Evolutionary conservation across 495 filamentous ascomycete species (phyloP), one percentile per base, ranked within the genome.

Genomic region (Daldinia loculata): DNA sequence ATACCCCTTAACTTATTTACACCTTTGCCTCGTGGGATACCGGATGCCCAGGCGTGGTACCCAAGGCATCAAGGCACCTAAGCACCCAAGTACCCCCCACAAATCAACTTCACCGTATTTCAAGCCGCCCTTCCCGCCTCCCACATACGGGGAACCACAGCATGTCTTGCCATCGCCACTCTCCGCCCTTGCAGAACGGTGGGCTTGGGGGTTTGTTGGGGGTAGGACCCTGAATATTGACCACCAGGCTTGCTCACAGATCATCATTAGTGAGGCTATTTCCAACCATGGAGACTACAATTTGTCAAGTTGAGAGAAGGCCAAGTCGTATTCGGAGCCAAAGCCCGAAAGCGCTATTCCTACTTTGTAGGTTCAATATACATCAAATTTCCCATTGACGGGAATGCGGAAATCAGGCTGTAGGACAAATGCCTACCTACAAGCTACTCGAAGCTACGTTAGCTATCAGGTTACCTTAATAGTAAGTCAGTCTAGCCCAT

Each of bases 51-150:
- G 43, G 7, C 17, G 43, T 48, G 43, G 19, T 17, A 48, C 43
- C 43, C 43, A 27, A 67, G 57, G 51, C 51, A 55, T 71, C 50
- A 32, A 48, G 43, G n/a, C 17, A 48, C 34, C 34, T 5, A 48
- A 17, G 0, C 17, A 48, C 17, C 43, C 43, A 48, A 48, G 19
- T 51, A 59, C 59, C 57, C 69, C 69, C 56, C 69, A 69, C 3
- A 36, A 69, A 71, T 71, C 69, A 71, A 53, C 63, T 61, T 71
- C 63, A 66, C 58, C 63, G 32, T 67, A 57, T 63, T 56, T 8
- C 43, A 67, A 63, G 32, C 51, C 52, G 58, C 52, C 14, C 9
- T 50, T 56, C 30, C 39, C 19, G 24, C 19, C 43, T 48, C 43
- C 19, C n/a, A n/a, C n/a, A n/a, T 24, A 19, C 22, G 43, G 43